A percentile compares a stretch with the other conserved stretches of the same genome.
phyloP scores from a whole-genome alignment of 352 stramenopile species.

The Globisporangium abappressorium region DNA sequence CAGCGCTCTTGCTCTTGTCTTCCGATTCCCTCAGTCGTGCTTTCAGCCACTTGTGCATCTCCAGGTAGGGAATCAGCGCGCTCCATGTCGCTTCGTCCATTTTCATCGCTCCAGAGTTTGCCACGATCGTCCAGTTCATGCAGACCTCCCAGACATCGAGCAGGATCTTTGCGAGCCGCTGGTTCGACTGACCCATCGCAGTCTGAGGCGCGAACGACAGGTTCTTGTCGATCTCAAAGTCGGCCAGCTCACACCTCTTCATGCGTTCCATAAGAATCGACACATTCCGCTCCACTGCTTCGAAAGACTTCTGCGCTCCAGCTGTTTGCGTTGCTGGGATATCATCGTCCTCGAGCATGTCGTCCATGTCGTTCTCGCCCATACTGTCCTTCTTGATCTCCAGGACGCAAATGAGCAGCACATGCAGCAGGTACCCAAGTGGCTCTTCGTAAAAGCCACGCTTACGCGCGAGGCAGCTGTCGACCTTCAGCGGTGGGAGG shows the following conservation, averaged over 20 bases:
- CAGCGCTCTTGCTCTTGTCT: conserved; percentile 2
- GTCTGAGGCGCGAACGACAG: conserved; percentile 29
- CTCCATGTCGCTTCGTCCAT: conserved; percentile 23
- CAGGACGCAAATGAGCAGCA: conserved; percentile 29
- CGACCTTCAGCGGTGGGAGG: conserved; percentile 46
- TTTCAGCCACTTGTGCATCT: conserved; percentile 35
- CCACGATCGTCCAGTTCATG: conserved; percentile 36
- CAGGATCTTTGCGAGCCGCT: conserved; percentile 26
- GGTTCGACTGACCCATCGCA: conserved; percentile 29
- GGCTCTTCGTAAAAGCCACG: conserved; percentile 41
- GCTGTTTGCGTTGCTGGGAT: conserved; percentile 35
- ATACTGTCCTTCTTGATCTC: conserved; percentile 19
- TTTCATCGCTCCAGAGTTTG: neutral
- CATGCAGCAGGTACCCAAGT: conserved; percentile 37
- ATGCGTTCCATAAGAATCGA: conserved; percentile 40
- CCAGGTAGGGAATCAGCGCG: conserved; percentile 25
- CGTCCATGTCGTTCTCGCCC: conserved; percentile 20
- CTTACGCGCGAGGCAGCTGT: conserved; percentile 30
- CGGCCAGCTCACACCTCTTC: conserved; percentile 38
- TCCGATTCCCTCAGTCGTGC: conserved; percentile 17
- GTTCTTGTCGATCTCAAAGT: conserved; percentile 54
- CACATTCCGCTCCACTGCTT: conserved; percentile 26
- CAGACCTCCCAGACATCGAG: conserved; percentile 34
- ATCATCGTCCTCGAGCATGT: conserved; percentile 34
- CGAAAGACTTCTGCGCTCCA: conserved; percentile 19